Conservation (phyloP, 345 rosid species). For the Murraya koenigii region DNA sequence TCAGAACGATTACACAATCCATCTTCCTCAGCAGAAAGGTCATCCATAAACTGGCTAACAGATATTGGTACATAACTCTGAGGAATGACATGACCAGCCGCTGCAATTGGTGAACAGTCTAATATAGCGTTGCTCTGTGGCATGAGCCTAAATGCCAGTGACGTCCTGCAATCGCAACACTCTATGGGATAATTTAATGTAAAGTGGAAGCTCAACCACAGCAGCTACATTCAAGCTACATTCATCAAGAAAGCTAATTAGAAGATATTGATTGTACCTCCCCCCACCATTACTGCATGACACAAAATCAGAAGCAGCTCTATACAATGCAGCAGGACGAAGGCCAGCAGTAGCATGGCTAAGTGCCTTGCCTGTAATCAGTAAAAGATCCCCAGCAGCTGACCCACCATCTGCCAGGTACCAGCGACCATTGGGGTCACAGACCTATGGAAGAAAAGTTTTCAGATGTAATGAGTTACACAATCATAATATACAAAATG, state of each 20-base stretch:
- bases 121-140: conserved; percentile 93
- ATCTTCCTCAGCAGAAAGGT: conserved; percentile 94
- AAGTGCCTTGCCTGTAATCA: conserved; percentile 91
- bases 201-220: conserved; percentile 10
- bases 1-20: conserved; percentile 54
- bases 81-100: conserved; percentile 95
- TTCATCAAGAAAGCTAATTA: conserved; percentile 4
- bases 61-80: conserved; percentile 91
- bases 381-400: conserved; percentile 71
- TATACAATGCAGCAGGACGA: conserved; percentile 80
- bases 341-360: conserved; percentile 96
- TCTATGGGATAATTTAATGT: conserved; percentile 13
- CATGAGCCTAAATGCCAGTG: conserved; percentile 89
- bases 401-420: conserved; percentile 82
- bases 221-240: conserved; percentile 3
- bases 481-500: conserved; percentile 9
- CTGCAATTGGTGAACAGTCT: conserved; percentile 92
- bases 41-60: conserved; percentile 98
- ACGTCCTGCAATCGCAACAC: conserved; percentile 51
- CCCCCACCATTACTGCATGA: conserved; percentile 55
- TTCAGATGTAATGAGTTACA: conserved; percentile 11
- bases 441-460: conserved; percentile 53
- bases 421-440: conserved; percentile 97
- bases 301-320: conserved; percentile 52
- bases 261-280: conserved; percentile 47